Base-by-base conservation (phyloP, 371 early-diverging fungal species). In the Phascolomyces articulosus region DNA sequence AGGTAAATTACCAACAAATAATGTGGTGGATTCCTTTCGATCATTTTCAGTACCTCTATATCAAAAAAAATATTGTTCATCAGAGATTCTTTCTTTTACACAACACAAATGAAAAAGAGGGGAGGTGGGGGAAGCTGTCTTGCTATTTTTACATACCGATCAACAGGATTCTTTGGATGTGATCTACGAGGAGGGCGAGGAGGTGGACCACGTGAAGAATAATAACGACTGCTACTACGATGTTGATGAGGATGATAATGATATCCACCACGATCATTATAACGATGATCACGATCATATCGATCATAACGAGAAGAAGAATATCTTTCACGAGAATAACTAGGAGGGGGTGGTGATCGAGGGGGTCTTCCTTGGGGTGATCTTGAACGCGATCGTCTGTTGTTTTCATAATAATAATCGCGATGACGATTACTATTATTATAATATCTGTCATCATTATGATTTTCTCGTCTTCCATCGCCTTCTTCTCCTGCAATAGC, bases 1-100 rank as follows among this genome's bases (percentile, higher is more conserved):
- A n/a, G 93, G 93, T 63, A 93, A 81, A 65, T 91, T 93, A 53
- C 93, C 93, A n/a, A 91, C 85, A 67, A 87, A 93, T 26, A 93
- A 69, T 16, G 89, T 89, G 29, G 85, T 85, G 2, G 90, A 87
- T 0, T 71, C 79, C 49, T 80, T 69, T 49, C 92, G 80, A 64
- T 91, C 90, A 64, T 85, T 83, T 40, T 89, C 91, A 40, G 82
- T 78, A 24, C 92, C 93, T 69, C 66, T 68, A 58, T 55, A 58
- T 26, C 28, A 38, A 29, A 8, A 62, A 57, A 13, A 13, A 54
- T 21, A 55, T 59, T 11, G n/a, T n/a, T n/a, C n/a, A n/a, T n/a
- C n/a, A n/a, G n/a, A 31, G 3, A 59, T 34, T 27, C 51, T 27
- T 16, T 28, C 40, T 49, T 10, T 49, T 26, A 6, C 47, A 21